Base-by-base conservation (phyloP, 805 yeast species). In the Candida andamanensis region DNA sequence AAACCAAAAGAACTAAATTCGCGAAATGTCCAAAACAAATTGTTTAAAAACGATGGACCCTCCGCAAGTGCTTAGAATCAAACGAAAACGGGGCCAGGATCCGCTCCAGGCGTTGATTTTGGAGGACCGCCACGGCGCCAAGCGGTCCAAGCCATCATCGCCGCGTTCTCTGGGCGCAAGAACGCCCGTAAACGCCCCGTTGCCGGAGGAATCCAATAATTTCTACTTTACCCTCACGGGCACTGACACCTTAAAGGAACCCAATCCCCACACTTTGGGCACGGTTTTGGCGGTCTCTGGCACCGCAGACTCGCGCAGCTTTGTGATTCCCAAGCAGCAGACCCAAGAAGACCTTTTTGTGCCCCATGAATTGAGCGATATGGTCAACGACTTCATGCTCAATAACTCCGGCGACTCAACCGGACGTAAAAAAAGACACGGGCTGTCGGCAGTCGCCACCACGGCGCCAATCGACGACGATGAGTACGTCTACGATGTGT, bases 401-500 rank as follows among this genome's bases (percentile, higher is more conserved):
- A 30, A 63, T 58, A 19, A 64, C 58, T 40, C 47, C 24, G 15
- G 39, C 26, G 7, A 4, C 3, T 9, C 20, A 4, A 18, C 36
- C 12, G 34, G 30, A 24, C 33, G 46, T 24, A 42, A 44, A 24
- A 40, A 45, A 30, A 29, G 41, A 30, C 14, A 29, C 35, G 36
- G 16, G 35, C n/a, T n/a, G n/a, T n/a, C n/a, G n/a, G n/a, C n/a
- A n/a, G n/a, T n/a, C n/a, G 32, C 29, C 14, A 16, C 24, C 8
- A 27, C 19, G 9, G 18, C 31, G 10, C 15, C 29, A 10, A 18
- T 8, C 16, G 32, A 28, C n/a, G 42, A 38, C 10, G 61, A 72
- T n/a, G 95, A 85, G 26, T 90, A 85, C 45, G 97, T 90, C 13
- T 90, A 86, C 49, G 98, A 90, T 56, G 87, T 90, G 8, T 90